phyloP scores from a whole-genome alignment of 768 basidiomycete genomes.

The Pilatotrama ljubarskyi region DNA sequence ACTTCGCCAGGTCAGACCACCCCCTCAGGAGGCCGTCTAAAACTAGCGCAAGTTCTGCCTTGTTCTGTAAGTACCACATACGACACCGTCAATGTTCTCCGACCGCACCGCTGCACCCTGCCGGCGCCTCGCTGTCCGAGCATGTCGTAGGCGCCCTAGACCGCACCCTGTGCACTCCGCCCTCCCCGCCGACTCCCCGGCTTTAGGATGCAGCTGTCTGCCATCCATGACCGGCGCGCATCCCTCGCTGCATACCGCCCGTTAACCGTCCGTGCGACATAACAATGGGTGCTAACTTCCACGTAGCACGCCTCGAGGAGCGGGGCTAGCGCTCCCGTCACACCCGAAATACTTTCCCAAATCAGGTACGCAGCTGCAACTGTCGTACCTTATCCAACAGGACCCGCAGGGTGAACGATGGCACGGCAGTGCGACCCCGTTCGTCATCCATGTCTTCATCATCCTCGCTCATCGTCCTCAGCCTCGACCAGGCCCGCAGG shows the following conservation, averaged over 20 bases:
- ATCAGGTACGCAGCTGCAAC: no score
- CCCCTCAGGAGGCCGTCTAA: background rate
- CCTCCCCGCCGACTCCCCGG: no score
- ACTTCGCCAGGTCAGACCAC: conserved; percentile 11
- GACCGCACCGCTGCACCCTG: conserved; percentile 3
- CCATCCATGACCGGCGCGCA: no score
- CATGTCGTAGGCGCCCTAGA: no score
- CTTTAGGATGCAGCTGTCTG: no score
- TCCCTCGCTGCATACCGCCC: no score
- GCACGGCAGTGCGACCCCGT: background rate
- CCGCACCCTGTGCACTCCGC: no score
- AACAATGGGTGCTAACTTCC: background rate
- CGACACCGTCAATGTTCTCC: background rate
- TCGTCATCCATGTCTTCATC: background rate
- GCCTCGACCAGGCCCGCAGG: background rate
- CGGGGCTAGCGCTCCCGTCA: background rate
- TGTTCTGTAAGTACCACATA: background rate
- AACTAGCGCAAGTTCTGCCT: background rate
- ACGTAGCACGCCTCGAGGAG: background rate
- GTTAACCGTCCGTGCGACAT: no score
- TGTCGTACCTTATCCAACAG: background rate
- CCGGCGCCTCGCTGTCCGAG: conserved; percentile 4
- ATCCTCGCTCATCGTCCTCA: background rate
- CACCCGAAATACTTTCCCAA: no score
- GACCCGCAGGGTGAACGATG: background rate